These are phyloP conservation scores for Cyclotella baltica DNA, from an alignment of 108 stramenopile species.

Conservation along the genomic window DNA sequence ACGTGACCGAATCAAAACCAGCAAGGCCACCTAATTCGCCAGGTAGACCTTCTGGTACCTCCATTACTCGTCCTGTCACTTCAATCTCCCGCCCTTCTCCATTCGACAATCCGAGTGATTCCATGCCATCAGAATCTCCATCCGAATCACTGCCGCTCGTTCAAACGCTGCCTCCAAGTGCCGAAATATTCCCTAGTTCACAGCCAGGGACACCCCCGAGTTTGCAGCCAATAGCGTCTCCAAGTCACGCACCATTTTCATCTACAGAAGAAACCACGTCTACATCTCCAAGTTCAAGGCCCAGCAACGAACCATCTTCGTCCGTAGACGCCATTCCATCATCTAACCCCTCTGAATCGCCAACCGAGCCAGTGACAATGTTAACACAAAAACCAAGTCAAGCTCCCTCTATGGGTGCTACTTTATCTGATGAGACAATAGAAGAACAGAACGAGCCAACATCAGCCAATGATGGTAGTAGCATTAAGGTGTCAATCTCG, in stretches of 20 bases:
- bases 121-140: neutral
- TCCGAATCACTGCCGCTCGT: neutral
- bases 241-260: neutral
- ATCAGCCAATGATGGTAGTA: neutral
- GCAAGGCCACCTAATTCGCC: neutral
- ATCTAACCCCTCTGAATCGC: neutral
- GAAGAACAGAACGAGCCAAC: neutral
- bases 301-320: neutral
- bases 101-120: neutral
- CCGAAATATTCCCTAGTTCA: too few relatives aligned
- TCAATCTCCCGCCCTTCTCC: neutral
- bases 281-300: neutral
- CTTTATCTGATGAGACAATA: neutral
- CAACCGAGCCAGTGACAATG: neutral
- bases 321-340: neutral
- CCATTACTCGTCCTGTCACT: neutral
- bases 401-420: neutral
- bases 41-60: neutral
- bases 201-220: too few relatives aligned
- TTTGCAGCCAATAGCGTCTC: too few relatives aligned
- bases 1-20: neutral
- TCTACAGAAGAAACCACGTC: neutral
- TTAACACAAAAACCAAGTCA: neutral
- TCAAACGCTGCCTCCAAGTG: too few relatives aligned
- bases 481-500: neutral